These are phyloP conservation scores for Pseudomassariella vexata DNA, from an alignment of 2,329 filamentous ascomycete species.

Conservation along the genomic window DNA sequence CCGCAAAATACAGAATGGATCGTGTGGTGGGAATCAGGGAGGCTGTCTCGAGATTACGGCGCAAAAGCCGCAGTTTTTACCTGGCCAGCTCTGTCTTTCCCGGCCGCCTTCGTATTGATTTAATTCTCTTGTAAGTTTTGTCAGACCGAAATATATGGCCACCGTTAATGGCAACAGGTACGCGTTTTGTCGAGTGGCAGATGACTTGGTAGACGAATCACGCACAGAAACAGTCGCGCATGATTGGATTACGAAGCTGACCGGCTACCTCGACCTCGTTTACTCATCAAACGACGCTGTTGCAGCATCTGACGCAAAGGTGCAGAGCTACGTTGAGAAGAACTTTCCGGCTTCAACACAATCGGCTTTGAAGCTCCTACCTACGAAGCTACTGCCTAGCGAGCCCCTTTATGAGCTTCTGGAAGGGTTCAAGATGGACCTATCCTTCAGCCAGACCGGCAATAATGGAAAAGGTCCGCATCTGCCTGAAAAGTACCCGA, in stretches of 20 bases:
- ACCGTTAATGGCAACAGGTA: constrained; percentile 41
- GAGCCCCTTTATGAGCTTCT: constrained; percentile 59
- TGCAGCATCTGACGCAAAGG: constrained; percentile 15
- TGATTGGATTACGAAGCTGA: constrained; percentile 53
- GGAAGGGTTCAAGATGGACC: constrained; percentile 63
- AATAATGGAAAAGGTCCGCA: constrained; percentile 1
- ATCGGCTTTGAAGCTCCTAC: constrained; percentile 54
- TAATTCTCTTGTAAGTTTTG: constrained; percentile 52
- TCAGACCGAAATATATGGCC: too few relatives aligned
- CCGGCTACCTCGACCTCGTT: constrained; percentile 47
- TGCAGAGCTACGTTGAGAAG: constrained; percentile 30
- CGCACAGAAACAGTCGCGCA: constrained; percentile 43
- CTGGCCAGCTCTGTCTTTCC: constrained; percentile 65
- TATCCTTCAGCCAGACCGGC: constrained; percentile 39
- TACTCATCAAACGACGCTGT: constrained; percentile 30
- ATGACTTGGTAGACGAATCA: constrained; percentile 67
- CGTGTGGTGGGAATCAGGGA: constrained; percentile 54
- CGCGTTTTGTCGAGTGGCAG: constrained; percentile 67
- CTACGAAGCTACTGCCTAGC: constrained; percentile 47
- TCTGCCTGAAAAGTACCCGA: constrained; percentile 39
- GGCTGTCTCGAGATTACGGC: constrained; percentile 49
- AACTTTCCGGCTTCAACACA: constrained; percentile 47
- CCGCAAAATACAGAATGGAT: constrained; percentile 47
- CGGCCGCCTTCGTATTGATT: constrained; percentile 60
- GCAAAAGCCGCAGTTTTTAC: constrained; percentile 70